A percentile compares a stretch with the other conserved stretches of the same genome.
These are phyloP conservation scores for Papilionanthe hybrid DNA, from an alignment of 116 monocot species.

Conservation along the genomic window DNA sequence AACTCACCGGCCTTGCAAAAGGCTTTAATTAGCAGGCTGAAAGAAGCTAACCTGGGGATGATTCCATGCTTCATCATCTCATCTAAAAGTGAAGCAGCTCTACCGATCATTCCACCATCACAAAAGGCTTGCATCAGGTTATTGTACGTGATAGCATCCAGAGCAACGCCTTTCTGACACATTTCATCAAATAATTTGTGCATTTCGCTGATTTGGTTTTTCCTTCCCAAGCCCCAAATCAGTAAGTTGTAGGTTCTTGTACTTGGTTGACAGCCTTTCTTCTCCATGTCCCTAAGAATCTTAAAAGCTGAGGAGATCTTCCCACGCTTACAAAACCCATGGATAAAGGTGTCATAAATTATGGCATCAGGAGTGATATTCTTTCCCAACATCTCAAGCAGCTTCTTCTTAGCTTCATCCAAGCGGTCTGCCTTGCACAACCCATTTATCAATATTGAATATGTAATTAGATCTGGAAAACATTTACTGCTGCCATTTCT, in stretches of 20 bases:
- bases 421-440: slow-evolving; percentile 75
- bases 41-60: slow-evolving; percentile 60
- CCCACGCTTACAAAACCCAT: slow-evolving; percentile 68
- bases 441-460: slow-evolving; percentile 66
- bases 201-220: slow-evolving; percentile 49
- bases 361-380: slow-evolving; percentile 68
- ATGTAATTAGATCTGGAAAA: slow-evolving; percentile 64
- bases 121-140: slow-evolving; percentile 59
- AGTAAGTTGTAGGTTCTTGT: slow-evolving; percentile 75
- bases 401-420: slow-evolving; percentile 76
- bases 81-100: slow-evolving; percentile 60
- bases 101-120: slow-evolving; percentile 41
- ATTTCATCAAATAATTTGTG: slow-evolving; percentile 66
- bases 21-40: slow-evolving; percentile 60
- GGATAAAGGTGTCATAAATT: slow-evolving; percentile 70
- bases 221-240: slow-evolving; percentile 60
- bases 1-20: slow-evolving; percentile 57
- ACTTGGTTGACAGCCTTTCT: slow-evolving; percentile 54
- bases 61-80: slow-evolving; percentile 61
- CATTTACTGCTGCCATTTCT: slow-evolving; percentile 38
- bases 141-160: slow-evolving; percentile 61
- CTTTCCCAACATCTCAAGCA: slow-evolving; percentile 68
- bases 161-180: slow-evolving; percentile 48
- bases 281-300: slow-evolving; percentile 90
- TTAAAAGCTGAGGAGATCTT: slow-evolving; percentile 70